Evolutionary conservation across 1,284 basidiomycete species (phyloP), one percentile per base, ranked within the genome.

Genomic region (Cryptococcus sp.): DNA sequence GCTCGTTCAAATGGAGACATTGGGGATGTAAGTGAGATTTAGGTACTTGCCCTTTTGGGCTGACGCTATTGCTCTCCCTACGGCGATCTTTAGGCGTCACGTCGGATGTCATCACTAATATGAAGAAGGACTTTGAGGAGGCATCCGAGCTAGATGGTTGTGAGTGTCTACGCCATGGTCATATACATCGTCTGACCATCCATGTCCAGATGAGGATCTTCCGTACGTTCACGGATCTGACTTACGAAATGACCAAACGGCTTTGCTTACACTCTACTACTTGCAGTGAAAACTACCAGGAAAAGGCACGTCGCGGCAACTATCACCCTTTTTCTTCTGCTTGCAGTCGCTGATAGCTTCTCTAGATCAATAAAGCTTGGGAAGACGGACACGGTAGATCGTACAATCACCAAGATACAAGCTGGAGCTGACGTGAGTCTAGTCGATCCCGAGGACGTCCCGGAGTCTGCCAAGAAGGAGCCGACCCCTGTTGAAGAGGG

Each of bases 361-460:
- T 35, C 5, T 48, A 85, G 63, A 72, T 92, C 47, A 80, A 76
- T 54, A 84, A 82, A 68, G 90, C 90, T 3, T 90, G 84, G 82
- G 83, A 87, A 52, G 85, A 82, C 1, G 90, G 87, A 5, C 83
- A 86, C 43, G 71, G 73, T 75, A 30, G 16, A 67, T 63, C 5
- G 11, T 45, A 19, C 42, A n/a, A 22, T n/a, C 5, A 7, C n/a
- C 42, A 35, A 58, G n/a, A 3, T 27, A 7, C n/a, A 1, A 20
- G 8, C n/a, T 40, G 53, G 27, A 55, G 13, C 38, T 6, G 38
- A 46, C 38, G 11, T 35, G 5, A 13, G 30, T 35, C 30, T 40
- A 71, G 88, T 92, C 51, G 89, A 85, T 13, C 85, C 86, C 17
- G 89, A 86, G 64, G 90, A 92, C 67, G 84, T 91, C 30, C 90